These are phyloP conservation scores for Malus sylvestris DNA, from an alignment of 306 rosid species.

Conservation along the genomic window DNA sequence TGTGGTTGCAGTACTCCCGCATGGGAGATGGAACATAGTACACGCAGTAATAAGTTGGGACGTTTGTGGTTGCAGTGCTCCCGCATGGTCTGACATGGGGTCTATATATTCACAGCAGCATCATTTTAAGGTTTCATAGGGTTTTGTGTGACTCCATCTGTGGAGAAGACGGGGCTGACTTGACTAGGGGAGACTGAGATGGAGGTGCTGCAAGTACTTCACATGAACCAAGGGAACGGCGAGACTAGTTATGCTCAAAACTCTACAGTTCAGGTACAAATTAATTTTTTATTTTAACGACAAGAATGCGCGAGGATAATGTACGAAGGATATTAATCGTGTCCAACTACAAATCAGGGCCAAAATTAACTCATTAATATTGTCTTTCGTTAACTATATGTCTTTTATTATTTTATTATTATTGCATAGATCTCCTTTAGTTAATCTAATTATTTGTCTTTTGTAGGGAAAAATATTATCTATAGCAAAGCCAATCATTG, in stretches of 20 bases:
- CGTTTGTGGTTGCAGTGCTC: too few species aligned
- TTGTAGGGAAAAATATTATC: conserved; percentile 42
- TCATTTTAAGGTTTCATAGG: too few species aligned
- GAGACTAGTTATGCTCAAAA: conserved; percentile 68
- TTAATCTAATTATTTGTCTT: neutral
- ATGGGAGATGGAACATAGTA: too few species aligned
- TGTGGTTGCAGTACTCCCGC: too few species aligned
- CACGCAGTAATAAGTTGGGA: too few species aligned
- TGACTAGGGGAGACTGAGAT: conserved; percentile 6
- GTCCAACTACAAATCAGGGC: neutral
- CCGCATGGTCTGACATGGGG: too few species aligned
- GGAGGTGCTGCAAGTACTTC: conserved; percentile 42
- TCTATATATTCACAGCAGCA: too few species aligned
- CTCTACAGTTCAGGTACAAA: conserved; percentile 51
- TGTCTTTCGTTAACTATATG: neutral
- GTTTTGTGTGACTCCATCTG: too few species aligned
- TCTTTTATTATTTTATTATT: neutral
- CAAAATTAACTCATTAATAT: neutral
- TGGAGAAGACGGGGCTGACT: too few species aligned
- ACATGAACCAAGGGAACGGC: conserved; percentile 70
- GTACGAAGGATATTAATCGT: neutral
- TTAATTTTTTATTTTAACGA: neutral
- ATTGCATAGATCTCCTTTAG: neutral
- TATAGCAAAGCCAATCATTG: conserved; percentile 20
- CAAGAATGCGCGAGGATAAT: too few species aligned